Percentiles rank a stretch among this genome's conserved stretches.
phyloP scores from a whole-genome alignment of 2,329 filamentous ascomycete genomes.

The Epichloe scottii region DNA sequence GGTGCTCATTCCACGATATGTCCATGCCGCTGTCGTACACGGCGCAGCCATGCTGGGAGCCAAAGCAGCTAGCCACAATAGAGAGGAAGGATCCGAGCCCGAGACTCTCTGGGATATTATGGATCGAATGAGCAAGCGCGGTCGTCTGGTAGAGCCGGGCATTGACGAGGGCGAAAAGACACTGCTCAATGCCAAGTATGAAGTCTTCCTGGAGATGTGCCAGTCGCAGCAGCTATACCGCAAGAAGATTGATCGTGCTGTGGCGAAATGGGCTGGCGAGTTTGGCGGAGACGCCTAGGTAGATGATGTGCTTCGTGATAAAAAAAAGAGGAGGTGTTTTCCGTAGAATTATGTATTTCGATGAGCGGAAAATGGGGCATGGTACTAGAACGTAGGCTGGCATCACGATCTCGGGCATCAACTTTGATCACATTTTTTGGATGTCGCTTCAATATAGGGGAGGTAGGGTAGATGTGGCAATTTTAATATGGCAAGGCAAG shows the following conservation, averaged over 20 bases:
- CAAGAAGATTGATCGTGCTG: conserved; percentile 57
- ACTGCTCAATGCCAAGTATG: conserved; percentile 78
- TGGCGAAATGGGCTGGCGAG: conserved; percentile 24
- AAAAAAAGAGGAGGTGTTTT: neutral
- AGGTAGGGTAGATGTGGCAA: no score
- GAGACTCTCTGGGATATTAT: conserved; percentile 94
- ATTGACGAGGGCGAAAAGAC: conserved; percentile 61
- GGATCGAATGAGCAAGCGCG: conserved; percentile 93
- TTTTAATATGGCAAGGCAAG: no score
- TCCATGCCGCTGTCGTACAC: conserved; percentile 90
- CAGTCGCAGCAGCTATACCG: conserved; percentile 74
- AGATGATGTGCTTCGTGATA: neutral
- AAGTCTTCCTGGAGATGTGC: conserved; percentile 90
- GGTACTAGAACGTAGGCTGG: no score
- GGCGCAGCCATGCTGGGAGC: conserved; percentile 97
- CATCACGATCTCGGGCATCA: no score
- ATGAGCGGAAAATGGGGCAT: no score
- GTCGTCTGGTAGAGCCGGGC: conserved; percentile 67
- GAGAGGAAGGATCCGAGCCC: conserved; percentile 52
- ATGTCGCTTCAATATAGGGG: no score
- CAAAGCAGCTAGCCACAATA: conserved; percentile 80
- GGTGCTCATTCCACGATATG: conserved; percentile 84
- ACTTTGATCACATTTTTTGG: no score
- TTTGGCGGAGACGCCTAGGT: conserved; percentile 12
- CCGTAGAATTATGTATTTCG: no score